These are phyloP conservation scores for Coniochaeta hoffmannii DNA, from an alignment of 2,329 filamentous ascomycete species.

Conservation along the genomic window DNA sequence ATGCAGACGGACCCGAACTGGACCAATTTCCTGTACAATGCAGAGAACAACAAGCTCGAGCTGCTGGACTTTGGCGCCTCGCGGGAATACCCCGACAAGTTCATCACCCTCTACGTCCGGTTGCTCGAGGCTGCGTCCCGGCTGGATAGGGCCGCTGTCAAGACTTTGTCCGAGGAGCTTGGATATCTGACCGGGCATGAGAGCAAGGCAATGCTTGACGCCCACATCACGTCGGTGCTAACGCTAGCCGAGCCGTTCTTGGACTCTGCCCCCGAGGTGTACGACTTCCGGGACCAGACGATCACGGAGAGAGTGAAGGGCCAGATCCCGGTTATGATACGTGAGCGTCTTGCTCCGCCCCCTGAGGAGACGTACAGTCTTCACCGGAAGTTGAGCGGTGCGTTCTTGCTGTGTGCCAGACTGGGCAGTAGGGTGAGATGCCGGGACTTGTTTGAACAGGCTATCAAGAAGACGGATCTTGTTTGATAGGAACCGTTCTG, in stretches of 20 bases:
- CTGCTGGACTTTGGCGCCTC: slow-evolving; percentile 94
- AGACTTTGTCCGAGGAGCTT: slow-evolving; percentile 62
- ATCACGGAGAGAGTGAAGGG: slow-evolving; percentile 88
- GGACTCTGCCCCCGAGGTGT: slow-evolving; percentile 66
- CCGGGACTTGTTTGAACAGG: slow-evolving; percentile 67
- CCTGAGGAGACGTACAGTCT: slow-evolving; percentile 97
- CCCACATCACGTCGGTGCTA: slow-evolving; percentile 80
- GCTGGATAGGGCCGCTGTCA: slow-evolving; percentile 56
- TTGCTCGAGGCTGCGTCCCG: slow-evolving; percentile 75
- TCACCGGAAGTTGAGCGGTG: slow-evolving; percentile 90
- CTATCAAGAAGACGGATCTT: slow-evolving; percentile 29
- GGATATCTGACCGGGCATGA: slow-evolving; percentile 93
- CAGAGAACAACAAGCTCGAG: slow-evolving; percentile 63
- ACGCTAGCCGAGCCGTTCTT: slow-evolving; percentile 91
- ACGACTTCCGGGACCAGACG: slow-evolving; percentile 90
- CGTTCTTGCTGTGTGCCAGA: slow-evolving; percentile 84
- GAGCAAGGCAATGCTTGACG: slow-evolving; percentile 76
- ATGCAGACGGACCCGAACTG: slow-evolving; percentile 99
- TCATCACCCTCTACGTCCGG: slow-evolving; percentile 72
- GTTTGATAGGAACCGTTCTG: background rate
- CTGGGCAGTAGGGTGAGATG: slow-evolving; percentile 79
- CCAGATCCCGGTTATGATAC: slow-evolving; percentile 88
- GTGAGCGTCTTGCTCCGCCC: slow-evolving; percentile 79
- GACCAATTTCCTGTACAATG: slow-evolving; percentile 96
- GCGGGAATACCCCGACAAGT: slow-evolving; percentile 72